Evolutionary conservation across 2,329 filamentous ascomycete genomes (phyloP), one percentile per base, ranked within the genome.

Genomic region (Bipolaris victoriae): DNA sequence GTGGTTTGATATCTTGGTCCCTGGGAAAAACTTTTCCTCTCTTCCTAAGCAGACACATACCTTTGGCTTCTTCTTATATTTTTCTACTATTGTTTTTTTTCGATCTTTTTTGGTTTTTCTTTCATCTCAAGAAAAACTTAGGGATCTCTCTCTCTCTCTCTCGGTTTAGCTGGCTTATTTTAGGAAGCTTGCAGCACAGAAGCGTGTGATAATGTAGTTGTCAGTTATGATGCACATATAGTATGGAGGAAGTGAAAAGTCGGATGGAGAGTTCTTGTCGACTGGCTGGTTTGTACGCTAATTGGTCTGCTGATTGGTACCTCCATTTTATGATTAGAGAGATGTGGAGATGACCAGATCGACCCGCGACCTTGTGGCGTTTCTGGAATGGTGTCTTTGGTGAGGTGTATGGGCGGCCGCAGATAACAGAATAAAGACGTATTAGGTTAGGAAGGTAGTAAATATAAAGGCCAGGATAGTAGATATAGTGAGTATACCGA

Each of bases 301-400:
- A 31, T 33, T 18, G 1, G 11, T 16, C 4, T 9, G 9, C 16
- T 22, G 11, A 31, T 22, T 7, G 3, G 18, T n/a, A 13, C 16
- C 9, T 18, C 26, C n/a, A 6, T 9, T 9, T 7, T 9, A n/a
- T 29, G 6, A 33, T 18, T 35, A 20, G 26, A 22, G 16, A 16
- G 13, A 33, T 18, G 16, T 16, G 16, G 16, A 16, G 16, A 16
- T 16, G 16, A 16, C 16, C 16, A 16, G 16, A 16, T 16, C 16
- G 16, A 16, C 16, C 16, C 2, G 35, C 2, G 61, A 63, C 31
- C 52, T 63, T 0, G 46, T 63, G 5, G 52, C 58, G 1, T 53
- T 63, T 10, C 50, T 63, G 5, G 20, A 49, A 26, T 18, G 20
- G 0, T 16, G 52, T 41, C 15, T 61, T 43, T 13, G 10, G 26